Conservation (phyloP, 345 rosid species). For the Populus ilicifolia region DNA sequence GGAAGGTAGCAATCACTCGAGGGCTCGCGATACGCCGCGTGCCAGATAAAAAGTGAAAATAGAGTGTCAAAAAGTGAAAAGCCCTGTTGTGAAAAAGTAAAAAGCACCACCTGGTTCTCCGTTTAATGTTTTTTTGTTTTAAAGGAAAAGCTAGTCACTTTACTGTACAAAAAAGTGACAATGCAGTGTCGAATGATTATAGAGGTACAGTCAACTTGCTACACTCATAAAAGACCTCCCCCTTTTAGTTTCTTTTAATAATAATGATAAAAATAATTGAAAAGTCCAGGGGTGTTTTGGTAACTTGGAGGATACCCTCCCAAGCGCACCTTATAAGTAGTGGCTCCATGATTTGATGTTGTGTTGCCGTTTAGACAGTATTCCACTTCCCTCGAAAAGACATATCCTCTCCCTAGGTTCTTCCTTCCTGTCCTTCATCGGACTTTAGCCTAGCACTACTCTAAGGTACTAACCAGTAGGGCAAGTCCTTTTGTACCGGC, state of each 20-base stretch:
- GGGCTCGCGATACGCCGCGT: no score
- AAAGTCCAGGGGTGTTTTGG: constrained; percentile 28
- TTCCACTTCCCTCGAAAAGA: neutral
- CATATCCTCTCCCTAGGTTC: neutral
- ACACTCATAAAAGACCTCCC: no score
- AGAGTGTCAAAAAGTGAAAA: no score
- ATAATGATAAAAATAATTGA: neutral
- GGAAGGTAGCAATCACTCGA: neutral
- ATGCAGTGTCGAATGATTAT: no score
- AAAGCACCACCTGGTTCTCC: no score
- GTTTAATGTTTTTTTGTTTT: no score
- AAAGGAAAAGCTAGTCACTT: no score
- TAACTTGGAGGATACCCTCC: constrained; percentile 12
- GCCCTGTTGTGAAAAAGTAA: no score
- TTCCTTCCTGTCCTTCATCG: neutral
- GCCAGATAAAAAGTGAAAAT: no score
- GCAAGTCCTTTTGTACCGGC: neutral
- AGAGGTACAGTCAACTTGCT: no score
- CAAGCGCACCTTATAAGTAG: constrained; percentile 31
- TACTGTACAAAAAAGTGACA: no score
- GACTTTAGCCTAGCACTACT: neutral
- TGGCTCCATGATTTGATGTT: neutral
- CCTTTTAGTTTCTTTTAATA: no score
- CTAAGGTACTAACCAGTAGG: neutral
- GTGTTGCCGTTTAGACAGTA: constrained; percentile 1